Evolutionary conservation across 1,284 basidiomycete genomes (phyloP).

Genomic region (Trametes sp.): DNA sequence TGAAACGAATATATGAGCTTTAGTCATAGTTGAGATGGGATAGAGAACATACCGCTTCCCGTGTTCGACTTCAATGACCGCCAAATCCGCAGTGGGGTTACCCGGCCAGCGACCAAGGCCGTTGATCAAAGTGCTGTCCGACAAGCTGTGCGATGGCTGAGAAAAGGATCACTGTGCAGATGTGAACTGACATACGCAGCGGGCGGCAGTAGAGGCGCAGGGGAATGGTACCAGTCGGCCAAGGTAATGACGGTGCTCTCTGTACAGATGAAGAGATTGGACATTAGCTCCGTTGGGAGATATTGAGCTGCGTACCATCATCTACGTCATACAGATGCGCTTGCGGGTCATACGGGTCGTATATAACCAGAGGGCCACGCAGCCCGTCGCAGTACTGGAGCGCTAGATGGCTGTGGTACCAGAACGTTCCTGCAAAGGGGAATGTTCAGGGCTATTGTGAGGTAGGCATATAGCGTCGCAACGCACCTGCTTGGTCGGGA

Average conservation of each 20-base stretch:
- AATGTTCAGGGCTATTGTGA: not conserved
- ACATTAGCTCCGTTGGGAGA: not conserved
- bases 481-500: slow-evolving; percentile 43
- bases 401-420: slow-evolving; percentile 37
- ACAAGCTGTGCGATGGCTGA: not conserved
- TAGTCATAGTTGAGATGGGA: not conserved
- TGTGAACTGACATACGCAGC: not conserved
- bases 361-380: slow-evolving; percentile 48
- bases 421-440: slow-evolving; percentile 23
- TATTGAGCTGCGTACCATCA: slow-evolving; percentile 41
- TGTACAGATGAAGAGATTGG: slow-evolving; percentile 4
- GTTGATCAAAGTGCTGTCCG: slow-evolving; percentile 58
- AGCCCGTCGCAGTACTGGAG: slow-evolving; percentile 48
- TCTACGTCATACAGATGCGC: slow-evolving; percentile 51
- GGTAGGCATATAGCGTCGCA: not conserved
- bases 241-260: slow-evolving; percentile 40
- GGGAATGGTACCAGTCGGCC: slow-evolving; percentile 39
- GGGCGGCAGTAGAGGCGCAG: slow-evolving; percentile 20
- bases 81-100: slow-evolving; percentile 36
- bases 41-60: slow-evolving; percentile 43
- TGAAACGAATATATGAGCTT: not conserved
- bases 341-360: slow-evolving; percentile 52
- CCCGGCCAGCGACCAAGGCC: slow-evolving; percentile 47
- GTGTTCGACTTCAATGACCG: slow-evolving; percentile 43
- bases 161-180: not conserved